phyloP scores from a whole-genome alignment of 2,329 filamentous ascomycete genomes.

The Cordyceps farinosa region DNA sequence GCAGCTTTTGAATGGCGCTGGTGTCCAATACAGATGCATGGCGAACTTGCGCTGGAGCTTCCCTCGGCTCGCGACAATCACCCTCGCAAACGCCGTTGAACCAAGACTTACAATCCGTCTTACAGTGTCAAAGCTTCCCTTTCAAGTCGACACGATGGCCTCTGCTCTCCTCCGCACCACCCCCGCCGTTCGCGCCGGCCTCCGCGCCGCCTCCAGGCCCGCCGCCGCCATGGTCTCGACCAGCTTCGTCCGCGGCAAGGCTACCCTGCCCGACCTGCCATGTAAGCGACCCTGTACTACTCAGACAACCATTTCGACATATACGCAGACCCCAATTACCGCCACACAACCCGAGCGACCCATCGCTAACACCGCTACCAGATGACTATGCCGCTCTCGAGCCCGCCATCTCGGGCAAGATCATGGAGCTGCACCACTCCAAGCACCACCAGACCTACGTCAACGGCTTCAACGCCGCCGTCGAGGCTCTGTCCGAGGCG shows the following conservation, averaged over 20 bases:
- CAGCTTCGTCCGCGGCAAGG: slow-evolving; percentile 81
- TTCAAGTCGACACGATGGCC: slow-evolving; percentile 57
- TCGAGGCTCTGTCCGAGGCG: slow-evolving; percentile 66
- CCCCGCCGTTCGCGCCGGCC: slow-evolving; percentile 63
- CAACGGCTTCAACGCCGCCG: slow-evolving; percentile 77
- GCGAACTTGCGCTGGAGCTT: background rate
- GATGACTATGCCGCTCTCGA: slow-evolving; percentile 97
- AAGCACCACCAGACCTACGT: slow-evolving; percentile 96
- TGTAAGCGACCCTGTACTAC: slow-evolving; percentile 36
- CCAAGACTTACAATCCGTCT: background rate
- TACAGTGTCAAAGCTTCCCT: background rate
- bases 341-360: background rate
- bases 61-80: background rate
- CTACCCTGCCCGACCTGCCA: slow-evolving; percentile 84
- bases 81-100: background rate
- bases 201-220: slow-evolving; percentile 63
- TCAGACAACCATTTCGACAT: background rate
- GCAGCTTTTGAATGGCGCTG: background rate
- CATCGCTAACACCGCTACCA: slow-evolving; percentile 34
- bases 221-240: slow-evolving; percentile 65
- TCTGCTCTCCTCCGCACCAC: slow-evolving; percentile 69
- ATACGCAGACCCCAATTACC: background rate
- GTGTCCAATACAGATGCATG: slow-evolving; percentile 25
- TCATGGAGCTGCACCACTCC: slow-evolving; percentile 94
- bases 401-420: slow-evolving; percentile 75